Evolutionary conservation across 305 asterid species (phyloP), one percentile per base, ranked within the genome.

Genomic region (Stenogyne calaminthoides): DNA sequence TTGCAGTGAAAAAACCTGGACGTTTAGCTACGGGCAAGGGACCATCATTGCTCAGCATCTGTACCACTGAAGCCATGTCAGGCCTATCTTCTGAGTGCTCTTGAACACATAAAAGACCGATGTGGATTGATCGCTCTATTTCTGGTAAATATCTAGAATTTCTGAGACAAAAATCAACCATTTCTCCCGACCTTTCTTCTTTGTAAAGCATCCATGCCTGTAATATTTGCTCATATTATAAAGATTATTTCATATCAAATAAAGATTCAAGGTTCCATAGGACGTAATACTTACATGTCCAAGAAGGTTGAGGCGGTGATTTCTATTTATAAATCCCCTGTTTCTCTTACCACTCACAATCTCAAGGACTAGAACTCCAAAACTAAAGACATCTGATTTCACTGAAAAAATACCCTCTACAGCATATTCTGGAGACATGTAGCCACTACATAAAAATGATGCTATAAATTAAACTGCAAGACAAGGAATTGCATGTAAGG

Each of bases 391-490:
- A 58, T 85, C 86, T 1, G 86, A 83, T 46, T 83, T 81, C 11
- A 66, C 72, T 4, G 86, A 85, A 66, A 80, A 83, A n/a, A 79
- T 80, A 32, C 90, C 85, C 46, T 83, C 81, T 14, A 81, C 49
- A 0, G 86, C 88, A 11, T 85, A 85, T 62, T 85, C 86, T 7
- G 87, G 87, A 69, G 89, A 75, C 85, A 85, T 82, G 76, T 73
- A 77, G 16, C 80, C 82, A 64, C 84, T 82, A 64, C 66, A 70
- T 20, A 12, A 71, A 62, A 25, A 0, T 8, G 29, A 62, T n/a
- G 19, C n/a, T 0, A 2, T 18, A 15, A 11, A 16, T 36, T 16
- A 36, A 36, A 18, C 16, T 3, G 1, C 8, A 61, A 15, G 5
- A 4, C 15, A 3, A 16, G 2, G 5, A 7, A n/a, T n/a, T 9